Evolutionary conservation across 441 rosid species (phyloP).

Genomic region (Croton setiger): DNA sequence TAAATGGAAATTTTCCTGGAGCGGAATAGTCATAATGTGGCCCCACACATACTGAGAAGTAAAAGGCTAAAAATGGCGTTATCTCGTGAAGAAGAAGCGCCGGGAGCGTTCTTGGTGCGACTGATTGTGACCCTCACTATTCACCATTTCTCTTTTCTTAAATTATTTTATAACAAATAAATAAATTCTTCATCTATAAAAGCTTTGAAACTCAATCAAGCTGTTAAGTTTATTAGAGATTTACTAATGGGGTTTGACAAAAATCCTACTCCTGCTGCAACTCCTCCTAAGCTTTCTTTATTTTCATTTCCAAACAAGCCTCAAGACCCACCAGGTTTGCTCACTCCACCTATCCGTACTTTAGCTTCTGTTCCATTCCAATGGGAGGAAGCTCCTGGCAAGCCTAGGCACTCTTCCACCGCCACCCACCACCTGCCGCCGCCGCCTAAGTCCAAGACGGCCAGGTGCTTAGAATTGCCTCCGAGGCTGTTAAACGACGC

Average conservation of each 20-base stretch:
- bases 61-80: not conserved
- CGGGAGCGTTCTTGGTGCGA: constrained; percentile 26
- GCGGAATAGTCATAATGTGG: no score
- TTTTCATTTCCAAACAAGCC: constrained; percentile 41
- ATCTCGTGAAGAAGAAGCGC: constrained; percentile 33
- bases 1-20: no score
- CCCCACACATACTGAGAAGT: no score
- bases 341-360: constrained; percentile 53
- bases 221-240: constrained; percentile 2
- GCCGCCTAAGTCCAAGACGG: constrained; percentile 19
- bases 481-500: constrained; percentile 41
- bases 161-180: no score
- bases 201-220: not conserved
- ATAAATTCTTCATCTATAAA: constrained; percentile 1
- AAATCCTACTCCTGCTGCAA: constrained; percentile 31
- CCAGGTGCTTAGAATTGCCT: constrained; percentile 55
- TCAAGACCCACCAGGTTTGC: constrained; percentile 33
- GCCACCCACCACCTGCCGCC: not conserved
- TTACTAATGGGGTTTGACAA: constrained; percentile 23
- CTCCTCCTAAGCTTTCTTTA: constrained; percentile 43
- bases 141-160: not conserved
- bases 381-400: constrained; percentile 94
- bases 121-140: not conserved
- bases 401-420: constrained; percentile 43
- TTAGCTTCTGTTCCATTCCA: constrained; percentile 62